A percentile compares a stretch with the other conserved stretches of the same genome.
Evolutionary conservation across 1,284 basidiomycete species (phyloP).

Genomic region (Leccinum pachyderme): DNA sequence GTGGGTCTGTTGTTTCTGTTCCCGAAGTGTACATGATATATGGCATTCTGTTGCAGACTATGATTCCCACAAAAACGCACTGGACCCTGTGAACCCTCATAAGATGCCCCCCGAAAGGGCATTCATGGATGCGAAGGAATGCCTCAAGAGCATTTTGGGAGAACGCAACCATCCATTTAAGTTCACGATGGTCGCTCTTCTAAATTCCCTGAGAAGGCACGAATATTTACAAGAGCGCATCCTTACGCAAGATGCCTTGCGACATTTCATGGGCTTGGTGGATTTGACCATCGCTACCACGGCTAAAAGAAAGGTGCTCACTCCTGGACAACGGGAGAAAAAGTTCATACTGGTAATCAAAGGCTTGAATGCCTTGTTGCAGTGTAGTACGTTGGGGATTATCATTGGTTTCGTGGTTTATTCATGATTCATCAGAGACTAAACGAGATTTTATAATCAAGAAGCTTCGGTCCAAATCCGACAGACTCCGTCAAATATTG

Average conservation of each 20-base stretch:
- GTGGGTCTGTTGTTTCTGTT: slow-evolving; percentile 10
- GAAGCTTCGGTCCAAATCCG: slow-evolving; percentile 6
- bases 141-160: slow-evolving; percentile 13
- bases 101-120: not conserved
- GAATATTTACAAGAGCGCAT: slow-evolving; percentile 12
- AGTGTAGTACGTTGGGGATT: slow-evolving; percentile 14
- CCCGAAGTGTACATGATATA: too few species aligned
- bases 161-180: slow-evolving; percentile 12
- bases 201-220: slow-evolving; percentile 19
- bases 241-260: slow-evolving; percentile 16
- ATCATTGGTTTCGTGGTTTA: not conserved
- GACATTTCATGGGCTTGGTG: slow-evolving; percentile 12
- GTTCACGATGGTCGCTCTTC: slow-evolving; percentile 22
- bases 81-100: not conserved
- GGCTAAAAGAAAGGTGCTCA: not conserved
- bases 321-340: not conserved
- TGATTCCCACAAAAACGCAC: not conserved
- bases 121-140: slow-evolving; percentile 8
- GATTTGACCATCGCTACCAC: slow-evolving; percentile 10
- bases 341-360: slow-evolving; percentile 26
- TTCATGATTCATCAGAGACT: slow-evolving; percentile 10
- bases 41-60: slow-evolving; percentile 3
- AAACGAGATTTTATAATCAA: slow-evolving; percentile 2
- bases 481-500: slow-evolving; percentile 18
- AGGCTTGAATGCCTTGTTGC: slow-evolving; percentile 18